Conservation (phyloP, 2,329 filamentous ascomycete species). For the Sporothrix mexicana region DNA sequence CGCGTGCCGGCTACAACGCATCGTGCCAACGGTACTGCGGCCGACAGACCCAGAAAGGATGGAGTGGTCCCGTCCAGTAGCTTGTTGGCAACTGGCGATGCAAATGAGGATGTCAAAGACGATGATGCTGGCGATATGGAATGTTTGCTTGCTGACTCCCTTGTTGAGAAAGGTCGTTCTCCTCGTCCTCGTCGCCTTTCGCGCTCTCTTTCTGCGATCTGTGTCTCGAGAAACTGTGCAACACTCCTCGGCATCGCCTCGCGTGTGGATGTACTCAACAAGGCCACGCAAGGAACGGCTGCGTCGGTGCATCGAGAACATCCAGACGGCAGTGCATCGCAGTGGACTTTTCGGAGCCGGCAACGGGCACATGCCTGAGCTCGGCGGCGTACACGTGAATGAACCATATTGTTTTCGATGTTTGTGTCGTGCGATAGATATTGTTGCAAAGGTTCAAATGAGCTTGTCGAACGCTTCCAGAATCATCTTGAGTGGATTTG, state of each 20-base stretch:
- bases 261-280: not conserved
- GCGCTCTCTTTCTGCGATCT: slow-evolving; percentile 27
- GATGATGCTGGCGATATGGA: not conserved
- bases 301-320: slow-evolving; percentile 23
- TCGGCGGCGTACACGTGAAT: slow-evolving; percentile 25
- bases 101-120: not conserved
- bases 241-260: slow-evolving; percentile 24
- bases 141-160: not conserved
- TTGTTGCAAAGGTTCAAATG: no score
- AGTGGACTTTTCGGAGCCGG: slow-evolving; percentile 27
- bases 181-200: not conserved
- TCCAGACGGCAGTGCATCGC: slow-evolving; percentile 31
- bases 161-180: not conserved
- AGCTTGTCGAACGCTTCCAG: no score
- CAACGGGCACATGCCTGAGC: slow-evolving; percentile 29
- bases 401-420: not conserved
- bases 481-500: no score
- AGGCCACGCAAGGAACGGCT: slow-evolving; percentile 24
- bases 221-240: slow-evolving; percentile 29
- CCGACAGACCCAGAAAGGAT: slow-evolving; percentile 23
- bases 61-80: slow-evolving; percentile 20
- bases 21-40: slow-evolving; percentile 24
- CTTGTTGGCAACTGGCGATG: not conserved
- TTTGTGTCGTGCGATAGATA: not conserved
- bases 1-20: slow-evolving; percentile 30